Evolutionary conservation across 2,329 filamentous ascomycete genomes (phyloP).

Genomic region (Daldinia sp.): DNA sequence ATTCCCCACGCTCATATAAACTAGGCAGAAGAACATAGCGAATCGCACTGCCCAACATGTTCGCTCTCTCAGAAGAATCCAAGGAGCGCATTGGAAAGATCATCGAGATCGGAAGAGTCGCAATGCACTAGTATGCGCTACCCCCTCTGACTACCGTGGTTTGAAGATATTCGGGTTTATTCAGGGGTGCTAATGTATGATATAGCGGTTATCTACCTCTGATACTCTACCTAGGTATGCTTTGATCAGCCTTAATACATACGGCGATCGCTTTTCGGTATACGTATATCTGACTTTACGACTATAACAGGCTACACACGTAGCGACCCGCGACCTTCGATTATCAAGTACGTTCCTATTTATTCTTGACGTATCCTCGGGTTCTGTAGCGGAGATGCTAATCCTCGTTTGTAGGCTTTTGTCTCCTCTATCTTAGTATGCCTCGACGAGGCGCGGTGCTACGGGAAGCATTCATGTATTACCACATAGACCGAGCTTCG

Average conservation of each 20-base stretch:
- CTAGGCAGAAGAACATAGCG: background rate
- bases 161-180: background rate
- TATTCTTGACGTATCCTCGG: background rate
- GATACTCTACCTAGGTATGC: conserved; percentile 92
- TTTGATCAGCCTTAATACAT: conserved; percentile 18
- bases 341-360: conserved; percentile 59
- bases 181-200: conserved; percentile 51
- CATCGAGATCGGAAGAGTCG: conserved; percentile 92
- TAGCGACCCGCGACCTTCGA: conserved; percentile 86
- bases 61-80: conserved; percentile 89
- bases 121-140: conserved; percentile 86
- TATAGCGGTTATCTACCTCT: conserved; percentile 91
- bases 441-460: background rate
- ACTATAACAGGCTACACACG: conserved; percentile 80
- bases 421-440: conserved; percentile 67
- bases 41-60: conserved; percentile 56
- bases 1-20: background rate
- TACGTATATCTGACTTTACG: conserved; percentile 24
- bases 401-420: conserved; percentile 58
- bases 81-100: conserved; percentile 99
- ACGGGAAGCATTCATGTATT: background rate
- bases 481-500: background rate
- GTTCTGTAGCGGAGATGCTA: conserved; percentile 23
- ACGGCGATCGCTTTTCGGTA: background rate
- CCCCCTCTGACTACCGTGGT: background rate